Conservation (phyloP, 495 filamentous ascomycete genomes). For the Platismatia glauca region DNA sequence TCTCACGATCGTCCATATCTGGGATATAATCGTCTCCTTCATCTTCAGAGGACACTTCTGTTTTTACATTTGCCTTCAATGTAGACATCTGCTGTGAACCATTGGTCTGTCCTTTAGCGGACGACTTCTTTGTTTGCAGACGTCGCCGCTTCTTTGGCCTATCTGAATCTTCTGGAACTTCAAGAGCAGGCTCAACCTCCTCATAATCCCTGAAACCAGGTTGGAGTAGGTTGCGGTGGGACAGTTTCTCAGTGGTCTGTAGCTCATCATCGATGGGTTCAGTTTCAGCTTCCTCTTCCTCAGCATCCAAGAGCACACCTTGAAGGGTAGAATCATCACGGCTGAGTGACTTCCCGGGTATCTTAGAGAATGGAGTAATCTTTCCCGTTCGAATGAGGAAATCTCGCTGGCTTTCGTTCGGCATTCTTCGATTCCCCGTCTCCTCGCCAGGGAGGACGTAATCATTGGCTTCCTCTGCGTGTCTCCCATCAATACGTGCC, state of each 20-base stretch:
- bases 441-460: constrained; percentile 26
- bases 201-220: constrained; percentile 66
- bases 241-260: constrained; percentile 31
- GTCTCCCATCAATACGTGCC: constrained; percentile 64
- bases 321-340: constrained; percentile 54
- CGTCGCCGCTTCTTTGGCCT: constrained; percentile 36
- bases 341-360: constrained; percentile 45
- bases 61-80: constrained; percentile 14
- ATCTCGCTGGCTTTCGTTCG: constrained; percentile 74
- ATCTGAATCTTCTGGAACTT: constrained; percentile 19
- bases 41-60: constrained; percentile 33
- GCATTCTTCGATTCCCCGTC: constrained; percentile 47
- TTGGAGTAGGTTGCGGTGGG: constrained; percentile 70
- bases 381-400: constrained; percentile 93
- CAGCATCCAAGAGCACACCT: constrained; percentile 67
- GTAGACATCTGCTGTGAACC: not conserved
- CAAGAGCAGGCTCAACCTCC: constrained; percentile 26
- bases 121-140: constrained; percentile 23
- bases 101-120: not conserved
- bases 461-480: constrained; percentile 41
- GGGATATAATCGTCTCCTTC: constrained; percentile 38
- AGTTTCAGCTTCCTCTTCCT: constrained; percentile 50
- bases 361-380: constrained; percentile 86
- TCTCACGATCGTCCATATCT: constrained; percentile 30
- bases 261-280: constrained; percentile 35